Percentiles rank a stretch among this genome's conserved stretches.
phyloP scores from a whole-genome alignment of 768 basidiomycete genomes.

The Dendrothele bispora region DNA sequence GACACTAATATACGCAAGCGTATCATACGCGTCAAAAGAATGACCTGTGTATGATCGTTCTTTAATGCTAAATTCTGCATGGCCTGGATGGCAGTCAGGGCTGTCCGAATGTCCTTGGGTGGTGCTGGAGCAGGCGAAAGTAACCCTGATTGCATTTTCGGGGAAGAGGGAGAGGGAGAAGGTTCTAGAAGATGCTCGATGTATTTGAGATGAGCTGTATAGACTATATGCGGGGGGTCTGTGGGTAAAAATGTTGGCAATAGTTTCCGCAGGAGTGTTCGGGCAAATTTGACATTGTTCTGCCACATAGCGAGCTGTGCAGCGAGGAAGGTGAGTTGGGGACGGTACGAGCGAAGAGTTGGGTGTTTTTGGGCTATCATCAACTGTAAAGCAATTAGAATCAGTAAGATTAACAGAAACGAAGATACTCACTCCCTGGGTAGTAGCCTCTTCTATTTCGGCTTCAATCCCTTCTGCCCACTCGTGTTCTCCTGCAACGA shows the following conservation, averaged over 20 bases:
- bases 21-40: constrained; percentile 52
- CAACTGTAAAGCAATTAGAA: constrained; percentile 31
- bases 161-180: constrained; percentile 12
- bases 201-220: constrained; percentile 55
- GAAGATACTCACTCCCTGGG: constrained; percentile 59
- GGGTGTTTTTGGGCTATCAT: constrained; percentile 67
- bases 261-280: constrained; percentile 56
- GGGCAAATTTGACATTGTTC: constrained; percentile 59
- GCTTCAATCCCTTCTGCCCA: constrained; percentile 52
- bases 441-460: constrained; percentile 69
- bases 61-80: constrained; percentile 29
- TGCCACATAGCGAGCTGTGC: constrained; percentile 55
- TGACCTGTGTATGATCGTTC: constrained; percentile 41
- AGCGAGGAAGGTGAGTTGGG: constrained; percentile 60
- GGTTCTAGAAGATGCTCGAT: constrained; percentile 39
- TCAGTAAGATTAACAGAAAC: neutral
- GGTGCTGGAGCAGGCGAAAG: constrained; percentile 10
- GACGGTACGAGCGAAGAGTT: constrained; percentile 58
- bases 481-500: constrained; percentile 41
- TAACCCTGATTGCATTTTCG: constrained; percentile 10
- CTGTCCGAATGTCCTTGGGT: constrained; percentile 25
- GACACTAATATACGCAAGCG: constrained; percentile 57
- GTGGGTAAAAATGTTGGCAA: constrained; percentile 44
- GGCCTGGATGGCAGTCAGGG: constrained; percentile 30
- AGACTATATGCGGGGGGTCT: constrained; percentile 54